Base-by-base conservation (phyloP, 805 yeast species). In the Ogataea ganodermae region DNA sequence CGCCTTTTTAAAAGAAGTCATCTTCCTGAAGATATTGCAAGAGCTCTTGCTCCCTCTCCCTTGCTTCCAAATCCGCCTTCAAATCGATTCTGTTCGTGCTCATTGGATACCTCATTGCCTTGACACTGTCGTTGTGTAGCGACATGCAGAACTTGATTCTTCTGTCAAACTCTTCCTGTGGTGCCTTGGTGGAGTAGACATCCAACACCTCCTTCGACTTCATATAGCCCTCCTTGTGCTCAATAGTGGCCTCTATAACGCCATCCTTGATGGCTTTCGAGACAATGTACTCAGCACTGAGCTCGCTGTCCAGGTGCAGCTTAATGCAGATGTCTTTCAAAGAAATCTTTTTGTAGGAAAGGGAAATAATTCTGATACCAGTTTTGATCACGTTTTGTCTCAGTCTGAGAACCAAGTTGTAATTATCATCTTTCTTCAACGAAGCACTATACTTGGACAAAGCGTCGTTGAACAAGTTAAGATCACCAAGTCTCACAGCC, bases 381-480 rank as follows among this genome's bases (percentile, higher is more conserved):
- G 99, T 91, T 71, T 92, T 94, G 70, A 94, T 94, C 52, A 94
- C 99, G 66, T 92, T 94, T 64, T 96, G 96, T 66, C 97, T 86
- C 63, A 94, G 76, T 61, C 98, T 81, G 38, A 89, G 77, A 37
- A 94, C 94, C 58, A 94, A 76, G 32, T 89, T 87, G 65, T 83
- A 88, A 58, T 84, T 88, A 42, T 85, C 89, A 68, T 94, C 99
- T 49, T 72, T 77, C 60, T 82, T 76, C 56, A 91, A 81, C 30
- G 68, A 72, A 1, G 68, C 68, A 54, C 83, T 87, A 63, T 84
- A 84, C 58, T 79, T 78, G 31, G 72, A 69, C 56, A 92, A 73
- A 6, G 87, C 84, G 45, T 82, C 79, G 39, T 87, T 83, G 68
- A 94, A 94, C 51, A 84, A 73, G 51, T 82, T 81, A 65, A 94